Evolutionary conservation across 441 rosid species (phyloP).

Genomic region (Geranium incanum): DNA sequence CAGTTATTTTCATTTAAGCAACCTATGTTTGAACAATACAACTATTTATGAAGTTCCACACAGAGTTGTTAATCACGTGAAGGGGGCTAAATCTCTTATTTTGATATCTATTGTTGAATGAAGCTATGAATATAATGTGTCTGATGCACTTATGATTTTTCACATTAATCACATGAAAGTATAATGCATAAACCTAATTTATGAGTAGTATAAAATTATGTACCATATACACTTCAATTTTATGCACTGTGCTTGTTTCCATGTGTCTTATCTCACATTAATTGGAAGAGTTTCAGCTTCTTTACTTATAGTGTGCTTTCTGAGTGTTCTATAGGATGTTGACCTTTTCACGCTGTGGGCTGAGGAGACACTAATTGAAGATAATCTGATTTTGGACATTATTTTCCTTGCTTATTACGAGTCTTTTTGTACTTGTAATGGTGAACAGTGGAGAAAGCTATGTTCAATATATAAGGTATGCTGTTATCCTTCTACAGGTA

Average conservation of each 20-base stretch:
- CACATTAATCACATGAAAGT: neutral
- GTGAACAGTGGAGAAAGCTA: constrained; percentile 72
- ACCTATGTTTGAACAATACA: neutral
- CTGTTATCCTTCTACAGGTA: constrained; percentile 24
- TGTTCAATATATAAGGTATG: constrained; percentile 71
- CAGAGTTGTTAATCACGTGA: neutral
- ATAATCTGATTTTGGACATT: constrained; percentile 73
- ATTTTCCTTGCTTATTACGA: constrained; percentile 80
- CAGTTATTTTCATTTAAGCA: neutral
- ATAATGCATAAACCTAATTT: neutral
- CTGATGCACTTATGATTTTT: neutral
- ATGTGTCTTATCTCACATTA: constrained; percentile 6
- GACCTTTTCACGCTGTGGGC: constrained; percentile 92
- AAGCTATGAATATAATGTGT: neutral
- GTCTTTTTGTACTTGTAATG: constrained; percentile 64
- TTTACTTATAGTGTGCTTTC: constrained; percentile 13
- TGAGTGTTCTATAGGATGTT: constrained; percentile 46
- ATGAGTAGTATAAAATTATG: neutral
- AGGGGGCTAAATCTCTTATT: neutral
- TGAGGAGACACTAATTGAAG: constrained; percentile 82
- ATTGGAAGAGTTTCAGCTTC: constrained; percentile 15
- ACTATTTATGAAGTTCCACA: neutral
- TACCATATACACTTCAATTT: neutral
- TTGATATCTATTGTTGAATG: neutral
- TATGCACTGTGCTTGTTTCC: constrained; percentile 1